Evolutionary conservation across 1,284 basidiomycete species (phyloP).

Genomic region (Leccinum solheimii): DNA sequence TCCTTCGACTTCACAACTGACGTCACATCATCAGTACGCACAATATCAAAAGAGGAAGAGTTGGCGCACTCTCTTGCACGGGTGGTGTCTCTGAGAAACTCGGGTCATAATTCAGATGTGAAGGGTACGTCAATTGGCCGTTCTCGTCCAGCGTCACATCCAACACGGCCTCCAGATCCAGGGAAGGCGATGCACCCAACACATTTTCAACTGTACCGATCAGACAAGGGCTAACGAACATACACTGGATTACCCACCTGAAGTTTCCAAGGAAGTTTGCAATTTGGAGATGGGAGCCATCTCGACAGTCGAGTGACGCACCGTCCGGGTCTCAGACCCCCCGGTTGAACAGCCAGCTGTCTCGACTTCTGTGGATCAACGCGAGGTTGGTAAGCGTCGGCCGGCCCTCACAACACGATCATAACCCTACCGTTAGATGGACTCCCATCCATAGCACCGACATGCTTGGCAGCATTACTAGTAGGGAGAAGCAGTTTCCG

Average conservation of each 20-base stretch:
- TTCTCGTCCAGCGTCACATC: constrained; percentile 4
- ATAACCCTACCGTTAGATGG: constrained; percentile 10
- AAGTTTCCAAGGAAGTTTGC: background rate
- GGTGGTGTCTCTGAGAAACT: background rate
- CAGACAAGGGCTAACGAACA: constrained; percentile 4
- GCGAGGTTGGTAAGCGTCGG: constrained; percentile 10
- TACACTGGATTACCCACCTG: constrained; percentile 13
- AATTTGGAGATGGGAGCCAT: background rate
- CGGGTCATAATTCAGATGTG: background rate
- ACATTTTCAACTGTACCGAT: constrained; percentile 9
- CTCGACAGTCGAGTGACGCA: background rate
- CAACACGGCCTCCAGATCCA: constrained; percentile 15
- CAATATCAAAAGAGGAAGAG: background rate
- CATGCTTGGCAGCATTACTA: constrained; percentile 1
- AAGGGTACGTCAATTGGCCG: constrained; percentile 4
- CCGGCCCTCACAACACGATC: background rate
- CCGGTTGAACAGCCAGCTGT: constrained; percentile 3
- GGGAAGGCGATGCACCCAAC: constrained; percentile 15
- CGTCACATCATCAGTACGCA: constrained; percentile 1
- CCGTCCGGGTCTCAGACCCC: constrained; percentile 18
- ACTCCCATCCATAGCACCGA: background rate
- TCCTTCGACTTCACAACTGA: background rate
- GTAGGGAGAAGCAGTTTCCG: constrained; percentile 4
- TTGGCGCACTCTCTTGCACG: constrained; percentile 7
- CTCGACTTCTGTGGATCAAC: constrained; percentile 12